Evolutionary conservation across 139 green algal species (phyloP), one percentile per base, ranked within the genome.

Genomic region (Chlorella ohadii): DNA sequence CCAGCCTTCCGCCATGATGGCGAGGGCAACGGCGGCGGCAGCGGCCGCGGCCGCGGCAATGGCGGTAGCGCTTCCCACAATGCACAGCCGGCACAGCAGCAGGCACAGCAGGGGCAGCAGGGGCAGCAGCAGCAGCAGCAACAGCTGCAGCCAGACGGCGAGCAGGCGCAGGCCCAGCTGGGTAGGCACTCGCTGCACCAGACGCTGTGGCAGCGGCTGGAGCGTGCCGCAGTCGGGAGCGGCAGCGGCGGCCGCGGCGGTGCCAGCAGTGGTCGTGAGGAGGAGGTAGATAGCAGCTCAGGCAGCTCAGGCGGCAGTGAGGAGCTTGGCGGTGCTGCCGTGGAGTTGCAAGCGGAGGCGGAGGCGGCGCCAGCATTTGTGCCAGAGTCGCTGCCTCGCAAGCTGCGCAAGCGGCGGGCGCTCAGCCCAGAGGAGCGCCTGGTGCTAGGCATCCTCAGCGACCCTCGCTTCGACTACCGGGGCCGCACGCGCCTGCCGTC

Each of bases 341-440:
- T n/a, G 47, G 47, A 23, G n/a, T n/a, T 11, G 13, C 38, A 11
- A 16, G 74, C 47, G 31, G 47, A 23, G n/a, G 47, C n/a, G 13
- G 47, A 5, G 38, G n/a, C 16, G 3, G 47, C 72, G 19, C 22
- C 44, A 36, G 3, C 2, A 64, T 4, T 6, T 41, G 38, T 28
- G 3, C 38, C 41, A 31, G 59, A 41, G 38, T 11, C 61, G 33
- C 78, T 44, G 78, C 39, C 78, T 59, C 51, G 51, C 51, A 59
- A 59, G 51, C 51, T 59, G 51, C 11, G 51, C 11, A 59, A 33
- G 17, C 63, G 78, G 39, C 61, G 78, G 17, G 23, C 16, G 3
- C 63, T 83, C 38, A 83, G 63, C 63, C 39, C 61, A 20, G 78
- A 83, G 63, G 78, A 83, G 78, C 39, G 63, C 6, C 39, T 83